Evolutionary conservation across 306 rosid species (phyloP), one percentile per base, ranked within the genome.

Genomic region (Begonia peltatifolia): DNA sequence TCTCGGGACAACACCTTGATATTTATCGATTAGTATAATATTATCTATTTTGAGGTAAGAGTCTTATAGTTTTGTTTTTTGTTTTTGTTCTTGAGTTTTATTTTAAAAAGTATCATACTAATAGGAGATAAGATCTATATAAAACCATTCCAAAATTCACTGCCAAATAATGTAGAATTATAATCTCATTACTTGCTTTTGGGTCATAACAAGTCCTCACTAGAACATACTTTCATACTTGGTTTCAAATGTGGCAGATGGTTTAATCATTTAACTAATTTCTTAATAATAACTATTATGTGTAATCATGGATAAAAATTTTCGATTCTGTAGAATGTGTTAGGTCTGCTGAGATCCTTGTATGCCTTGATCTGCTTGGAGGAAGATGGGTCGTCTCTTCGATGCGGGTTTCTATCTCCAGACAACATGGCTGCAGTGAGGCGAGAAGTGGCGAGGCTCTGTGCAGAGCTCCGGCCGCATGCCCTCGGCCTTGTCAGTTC

Each of bases 401-500:
- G 90, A 57, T 85, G 76, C 16, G 95, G 83, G 14, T 78, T 74
- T 77, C 67, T 89, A 49, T 82, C 94, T 4, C 57, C 57, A 1
- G 79, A 78, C 14, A 74, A 85, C 20, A 81, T 72, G 58, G 69
- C 78, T 62, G 75, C 72, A 3, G 74, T 85, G 49, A 80, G 95
- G 75, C 84, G 72, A 70, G 95, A 89, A 71, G 87, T 82, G 71
- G 69, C 72, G 42, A 74, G 68, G 67, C 85, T 80, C 4, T 89
- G 79, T 46, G 50, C 76, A 36, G 94, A 89, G 68, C 68, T 89
- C 56, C 75, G 95, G 42, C 95, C 84, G 0, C 87, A 80, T 71
- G 95, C 95, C 41, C 85, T 89, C 38, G 87, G 94, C 20, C 56
- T 89, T 69, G 97, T 89, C 61, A 76, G 77, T 60, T 89, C 97